Evolutionary conservation across 495 filamentous ascomycete species (phyloP), one percentile per base, ranked within the genome.

Genomic region (Cetradonia linearis): DNA sequence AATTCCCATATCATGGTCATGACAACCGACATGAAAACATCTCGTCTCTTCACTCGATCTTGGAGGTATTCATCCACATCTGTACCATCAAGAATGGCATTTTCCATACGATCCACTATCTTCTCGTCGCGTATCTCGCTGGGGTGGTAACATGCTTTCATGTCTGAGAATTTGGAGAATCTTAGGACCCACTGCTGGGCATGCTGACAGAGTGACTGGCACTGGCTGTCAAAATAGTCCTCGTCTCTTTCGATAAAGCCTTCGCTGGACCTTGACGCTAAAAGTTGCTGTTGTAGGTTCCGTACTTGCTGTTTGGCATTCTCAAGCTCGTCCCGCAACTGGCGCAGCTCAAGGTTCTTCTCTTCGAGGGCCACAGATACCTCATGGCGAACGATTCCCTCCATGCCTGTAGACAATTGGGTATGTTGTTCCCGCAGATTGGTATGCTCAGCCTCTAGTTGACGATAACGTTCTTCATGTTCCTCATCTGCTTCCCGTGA

Each of bases 1-100:
- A 88, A 95, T 69, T 97, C 92, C 89, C 90, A 96, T 38, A 97
- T 83, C 88, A 98, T 95, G 48, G 84, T 91, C 90, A 96, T 97
- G 63, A 90, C 85, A 65, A 97, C 87, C 28, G 88, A 91, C 87
- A 96, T 95, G 75, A 97, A 94, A 37, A 96, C 86, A 73, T 96
- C 89, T 38, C 90, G 83, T 55, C 93, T 83, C 61, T 81, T 82
- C 56, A 93, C 86, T 47, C 94, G 86, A 68, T 97, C 94, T 62
- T 78, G 78, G 14, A 98, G 83, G 69, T 91, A 91, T 55, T 74
- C 74, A 66, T 97, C 88, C 27, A 92, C 88, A 67, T 96, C 91
- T 37, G 89, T 86, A 59, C 91, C 93, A 70, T 98, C 93, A 42
- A 98, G 80, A 58, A 97, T 84, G 53, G 89, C 84, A 70, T 95